Conservation (phyloP, 257 asterid genomes). For the Verbascum thapsus region DNA sequence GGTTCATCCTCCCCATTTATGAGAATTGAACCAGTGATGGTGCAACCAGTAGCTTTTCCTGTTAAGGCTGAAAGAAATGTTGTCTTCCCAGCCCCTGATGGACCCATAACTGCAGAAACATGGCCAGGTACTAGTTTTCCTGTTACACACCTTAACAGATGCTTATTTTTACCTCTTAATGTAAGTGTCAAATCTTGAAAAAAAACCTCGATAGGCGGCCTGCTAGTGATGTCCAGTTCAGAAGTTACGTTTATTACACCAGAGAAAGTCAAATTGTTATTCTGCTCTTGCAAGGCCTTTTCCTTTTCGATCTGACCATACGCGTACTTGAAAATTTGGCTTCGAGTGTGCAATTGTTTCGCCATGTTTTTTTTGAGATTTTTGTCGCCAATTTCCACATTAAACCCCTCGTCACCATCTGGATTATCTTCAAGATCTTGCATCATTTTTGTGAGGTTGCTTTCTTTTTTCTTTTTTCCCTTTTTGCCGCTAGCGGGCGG, state of each 20-base stretch:
- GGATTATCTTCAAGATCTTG: conserved; percentile 89
- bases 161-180: conserved; percentile 79
- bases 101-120: conserved; percentile 99
- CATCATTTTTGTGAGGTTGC: conserved; percentile 86
- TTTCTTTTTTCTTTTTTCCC: conserved; percentile 59
- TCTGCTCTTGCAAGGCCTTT: conserved; percentile 86
- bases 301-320: conserved; percentile 93
- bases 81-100: conserved; percentile 98
- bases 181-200: conserved; percentile 91
- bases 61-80: conserved; percentile 94
- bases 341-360: conserved; percentile 82
- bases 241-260: conserved; percentile 84
- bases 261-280: conserved; percentile 79
- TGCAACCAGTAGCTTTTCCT: conserved; percentile 94
- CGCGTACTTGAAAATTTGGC: conserved; percentile 95
- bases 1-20: conserved; percentile 79
- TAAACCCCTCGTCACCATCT: conserved; percentile 77
- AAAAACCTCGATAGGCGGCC: conserved; percentile 83
- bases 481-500: conserved; percentile 20
- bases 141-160: conserved; percentile 79
- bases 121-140: conserved; percentile 89
- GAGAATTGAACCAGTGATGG: conserved; percentile 71
- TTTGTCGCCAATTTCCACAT: conserved; percentile 85
- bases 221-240: conserved; percentile 58
- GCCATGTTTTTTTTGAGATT: conserved; percentile 61